Percentiles rank a stretch among this genome's conserved stretches.
Evolutionary conservation across 495 filamentous ascomycete species (phyloP).

Genomic region (Penicillium paradoxum): DNA sequence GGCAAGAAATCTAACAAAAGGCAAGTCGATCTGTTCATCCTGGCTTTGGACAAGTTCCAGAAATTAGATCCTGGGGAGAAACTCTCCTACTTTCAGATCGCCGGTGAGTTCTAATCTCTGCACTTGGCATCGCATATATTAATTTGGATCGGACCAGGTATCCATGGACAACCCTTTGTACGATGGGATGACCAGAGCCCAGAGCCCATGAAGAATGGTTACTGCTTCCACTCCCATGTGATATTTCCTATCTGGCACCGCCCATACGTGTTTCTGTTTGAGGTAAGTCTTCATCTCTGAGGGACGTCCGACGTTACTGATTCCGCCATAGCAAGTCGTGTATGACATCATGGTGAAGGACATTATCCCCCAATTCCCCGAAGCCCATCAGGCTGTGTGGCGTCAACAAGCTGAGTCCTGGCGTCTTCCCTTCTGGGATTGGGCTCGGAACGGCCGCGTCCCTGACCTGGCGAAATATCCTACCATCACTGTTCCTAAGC

Average conservation of each 20-base stretch:
- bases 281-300: constrained; percentile 20
- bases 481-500: constrained; percentile 25
- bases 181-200: constrained; percentile 32
- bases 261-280: constrained; percentile 42
- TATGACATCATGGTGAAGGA: constrained; percentile 23
- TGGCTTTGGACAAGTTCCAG: constrained; percentile 26
- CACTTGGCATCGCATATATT: background rate
- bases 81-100: constrained; percentile 28
- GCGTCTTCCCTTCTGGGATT: constrained; percentile 55
- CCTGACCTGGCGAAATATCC: constrained; percentile 27
- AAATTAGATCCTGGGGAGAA: constrained; percentile 14
- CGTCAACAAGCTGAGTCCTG: constrained; percentile 44
- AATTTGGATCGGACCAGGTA: constrained; percentile 5
- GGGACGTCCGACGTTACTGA: background rate
- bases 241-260: constrained; percentile 47
- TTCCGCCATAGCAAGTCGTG: constrained; percentile 16
- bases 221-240: constrained; percentile 27
- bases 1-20: constrained; percentile 2
- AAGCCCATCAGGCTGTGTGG: constrained; percentile 15
- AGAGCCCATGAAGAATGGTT: constrained; percentile 22
- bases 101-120: constrained; percentile 11
- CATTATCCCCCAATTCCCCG: constrained; percentile 25
- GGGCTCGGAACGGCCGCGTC: constrained; percentile 41
- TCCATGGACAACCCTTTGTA: constrained; percentile 41
- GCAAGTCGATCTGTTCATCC: constrained; percentile 30